Evolutionary conservation across 23 red algal genomes (phyloP), one percentile per base, ranked within the genome.

Genomic region (Agarophyton chilense): DNA sequence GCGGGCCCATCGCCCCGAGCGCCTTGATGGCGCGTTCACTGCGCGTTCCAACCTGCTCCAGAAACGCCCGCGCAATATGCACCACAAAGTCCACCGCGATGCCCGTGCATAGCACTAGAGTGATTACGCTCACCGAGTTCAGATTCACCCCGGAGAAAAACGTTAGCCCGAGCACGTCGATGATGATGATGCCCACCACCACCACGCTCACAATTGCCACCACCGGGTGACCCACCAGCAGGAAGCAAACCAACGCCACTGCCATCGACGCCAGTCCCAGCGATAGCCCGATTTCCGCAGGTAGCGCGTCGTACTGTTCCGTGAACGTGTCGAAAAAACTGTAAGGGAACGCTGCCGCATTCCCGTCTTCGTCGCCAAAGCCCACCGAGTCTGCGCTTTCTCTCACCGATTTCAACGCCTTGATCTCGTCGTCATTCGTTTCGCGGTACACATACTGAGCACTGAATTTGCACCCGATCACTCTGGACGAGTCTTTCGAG

Each of bases 121-220:
- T 88, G 52, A 94, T 94, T 18, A 94, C 92, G 62, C 52, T 71
- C 9, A 94, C 92, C 60, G 83, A 89, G 58, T 81, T 88, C 12
- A 94, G 65, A 31, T 88, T 81, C 52, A 94, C 56, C 16, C 81
- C 92, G 43, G 74, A 78, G 52, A 80, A 94, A 72, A 77, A 65
- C 62, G 77, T 86, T 18, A 87, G 54, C n/a, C 92, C 92, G 11
- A 94, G 70, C 36, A 94, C 92, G 63, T 75, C 72, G 39, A 86
- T 88, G 44, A 94, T 81, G 44, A 81, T 81, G 35, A 86, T 64
- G 12, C 92, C 92, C 22, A 94, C 82, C 49, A 81, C 76, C 56
- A 94, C 18, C 44, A 94, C 74, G 63, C 75, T 52, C 31, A 94
- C 73, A 49, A 89, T 22, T 25, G 92, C 80, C 45, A 87, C 83